Base-by-base conservation (phyloP, 169 alveolate genomes). In the Eimeria sp. region DNA sequence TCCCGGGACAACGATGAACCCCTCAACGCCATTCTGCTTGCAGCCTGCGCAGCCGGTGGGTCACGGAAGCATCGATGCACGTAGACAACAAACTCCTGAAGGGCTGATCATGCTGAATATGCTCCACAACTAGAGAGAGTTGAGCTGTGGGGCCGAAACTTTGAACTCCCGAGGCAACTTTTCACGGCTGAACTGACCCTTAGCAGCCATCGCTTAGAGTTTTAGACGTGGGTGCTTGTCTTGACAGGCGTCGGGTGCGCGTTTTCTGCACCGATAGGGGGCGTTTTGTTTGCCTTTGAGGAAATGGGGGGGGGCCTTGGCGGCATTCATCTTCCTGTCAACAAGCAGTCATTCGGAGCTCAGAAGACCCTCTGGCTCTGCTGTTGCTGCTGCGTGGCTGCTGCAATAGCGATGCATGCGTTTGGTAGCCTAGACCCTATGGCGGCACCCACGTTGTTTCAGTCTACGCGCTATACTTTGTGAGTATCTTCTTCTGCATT, bases 231-330 rank as follows among this genome's bases (percentile, higher is more conserved):
- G 13, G 70, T 78, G 0, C 63, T 5, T 83, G 63, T 49, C 5
- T 16, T 5, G 18, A 73, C 93, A 65, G 97, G 97, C 45, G 97
- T 97, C 54, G 95, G 97, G 16, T 96, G 97, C 78, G 98, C 98
- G 22, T 97, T 97, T 75, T 98, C 98, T 18, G 94, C 98, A 18
- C 98, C 98, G 7, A 96, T 97, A 27, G 98, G 98, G n/a, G 98
- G 98, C 14, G 94, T 97, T n/a, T 84, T 97, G 76, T 97, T 97
- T 94, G 97, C 98, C 4, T 95, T 96, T 75, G 98, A 97, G 80
- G 97, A 95, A 58, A 97, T 97, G 92, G 86, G 76, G 9, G 92
- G 92, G 34, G 92, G 92, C 61, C 58, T 84, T 5, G 92, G 92
- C 18, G 89, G 95, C 96, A 92, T 93, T 95, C 22, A 96, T 95